Base-by-base conservation (phyloP, 139 green algal species). In the Picochlorum sp. region DNA sequence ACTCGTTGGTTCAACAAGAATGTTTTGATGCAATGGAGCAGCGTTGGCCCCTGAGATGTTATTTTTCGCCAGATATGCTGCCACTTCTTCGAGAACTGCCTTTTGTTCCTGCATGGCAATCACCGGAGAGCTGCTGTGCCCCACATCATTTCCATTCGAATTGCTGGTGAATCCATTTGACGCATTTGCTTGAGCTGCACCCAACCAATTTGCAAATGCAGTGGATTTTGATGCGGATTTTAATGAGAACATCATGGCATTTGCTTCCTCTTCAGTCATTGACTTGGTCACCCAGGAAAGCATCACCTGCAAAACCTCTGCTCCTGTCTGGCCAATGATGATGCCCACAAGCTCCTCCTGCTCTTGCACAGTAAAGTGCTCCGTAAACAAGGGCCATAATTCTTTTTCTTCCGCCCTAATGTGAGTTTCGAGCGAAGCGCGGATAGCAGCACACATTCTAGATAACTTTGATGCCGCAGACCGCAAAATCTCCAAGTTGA, bases 341-440 rank as follows among this genome's bases (percentile, higher is more conserved):
- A 83, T 61, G 8, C 89, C 91, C 37, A 99, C 90, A 56, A 98
- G 79, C 49, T 84, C 69, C 66, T 95, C 82, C 79, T 99, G 93
- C 83, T 98, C 93, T 49, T 86, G 84, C 4, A 81, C 56, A n/a
- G 62, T 84, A 72, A 98, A 97, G 62, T 86, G 75, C 70, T 87
- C 83, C 1, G 75, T 80, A 82, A 99, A 98, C 20, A 99, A 84
- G 38, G 93, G 93, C 93, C 93, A 99, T 49, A 98, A 82, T 80
- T 97, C 91, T 2, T 74, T 69, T 84, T 98, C 93, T 84, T 98
- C 93, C 0, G 80, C 80, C 5, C 60, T 21, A 47, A 92, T 72
- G 69, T 97, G 91, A 8, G 82, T 88, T 68, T 93, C 86, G 44
- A 97, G 74, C 8, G 77, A 77, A 7, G 87, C 84, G 0, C 87